phyloP scores from a whole-genome alignment of 2,329 filamentous ascomycete species.

The Colletotrichum caudatum region DNA sequence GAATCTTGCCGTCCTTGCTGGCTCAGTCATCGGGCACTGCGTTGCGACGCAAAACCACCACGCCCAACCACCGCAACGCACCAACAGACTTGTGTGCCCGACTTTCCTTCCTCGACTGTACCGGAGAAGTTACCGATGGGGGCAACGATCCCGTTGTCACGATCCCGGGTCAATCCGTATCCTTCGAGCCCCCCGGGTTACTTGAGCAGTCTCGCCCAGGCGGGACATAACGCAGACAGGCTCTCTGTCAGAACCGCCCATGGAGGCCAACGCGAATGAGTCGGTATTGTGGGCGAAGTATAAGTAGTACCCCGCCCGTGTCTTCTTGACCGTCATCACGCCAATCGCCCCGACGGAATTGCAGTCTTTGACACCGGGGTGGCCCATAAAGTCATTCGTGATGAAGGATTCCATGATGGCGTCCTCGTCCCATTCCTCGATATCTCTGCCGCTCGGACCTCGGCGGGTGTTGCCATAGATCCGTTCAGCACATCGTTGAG shows the following conservation, averaged over 20 bases:
- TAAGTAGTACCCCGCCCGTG: conserved; percentile 78
- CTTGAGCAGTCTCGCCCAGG: conserved; percentile 63
- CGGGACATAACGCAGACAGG: conserved; percentile 92
- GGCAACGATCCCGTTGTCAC: neutral
- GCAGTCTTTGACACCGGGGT: conserved; percentile 85
- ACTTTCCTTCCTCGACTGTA: neutral
- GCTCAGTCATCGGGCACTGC: neutral
- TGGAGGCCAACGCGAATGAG: conserved; percentile 85
- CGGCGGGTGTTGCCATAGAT: conserved; percentile 79
- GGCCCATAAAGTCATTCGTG: conserved; percentile 89
- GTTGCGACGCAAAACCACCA: neutral
- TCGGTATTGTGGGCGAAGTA: conserved; percentile 98
- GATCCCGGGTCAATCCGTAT: conserved; percentile 48
- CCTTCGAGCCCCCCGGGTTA: conserved; percentile 68
- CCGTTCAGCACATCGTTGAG: conserved; percentile 85
- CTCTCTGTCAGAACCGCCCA: conserved; percentile 81
- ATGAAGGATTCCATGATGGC: conserved; percentile 82
- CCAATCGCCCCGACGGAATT: conserved; percentile 90
- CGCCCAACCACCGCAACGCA: neutral
- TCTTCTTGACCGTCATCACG: conserved; percentile 90
- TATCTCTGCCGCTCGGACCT: conserved; percentile 69
- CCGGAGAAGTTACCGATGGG: neutral
- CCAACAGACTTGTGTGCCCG: neutral
- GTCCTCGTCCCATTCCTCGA: conserved; percentile 81
- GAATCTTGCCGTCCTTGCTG: neutral